These are phyloP conservation scores for Pyricularia pennisetigena DNA, from an alignment of 2,329 filamentous ascomycete genomes.

Conservation along the genomic window DNA sequence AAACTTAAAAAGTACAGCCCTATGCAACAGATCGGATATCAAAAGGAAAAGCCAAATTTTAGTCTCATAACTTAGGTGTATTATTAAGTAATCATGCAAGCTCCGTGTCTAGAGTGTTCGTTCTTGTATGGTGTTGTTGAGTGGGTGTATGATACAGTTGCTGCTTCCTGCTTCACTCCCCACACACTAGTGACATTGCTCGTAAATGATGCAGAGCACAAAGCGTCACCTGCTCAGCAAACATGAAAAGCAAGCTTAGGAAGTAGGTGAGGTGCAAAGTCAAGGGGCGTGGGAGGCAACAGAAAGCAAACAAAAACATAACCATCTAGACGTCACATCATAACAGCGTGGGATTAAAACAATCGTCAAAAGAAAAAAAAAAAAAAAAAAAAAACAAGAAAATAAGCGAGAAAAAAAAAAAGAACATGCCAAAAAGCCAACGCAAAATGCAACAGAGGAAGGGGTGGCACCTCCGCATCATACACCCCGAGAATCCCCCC, in stretches of 20 bases:
- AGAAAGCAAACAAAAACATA: constrained; percentile 2
- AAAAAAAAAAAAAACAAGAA: neutral
- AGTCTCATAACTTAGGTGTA: neutral
- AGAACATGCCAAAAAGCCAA: neutral
- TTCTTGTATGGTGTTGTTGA: constrained; percentile 1
- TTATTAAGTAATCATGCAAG: neutral
- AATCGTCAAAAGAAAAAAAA: neutral
- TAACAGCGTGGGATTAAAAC: constrained; percentile 5
- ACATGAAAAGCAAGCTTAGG: neutral
- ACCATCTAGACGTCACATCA: constrained; percentile 6
- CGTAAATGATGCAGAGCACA: neutral
- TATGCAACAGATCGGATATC: neutral
- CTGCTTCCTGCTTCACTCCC: neutral
- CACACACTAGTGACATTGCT: neutral
- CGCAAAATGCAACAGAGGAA: neutral
- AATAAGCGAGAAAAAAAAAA: neutral
- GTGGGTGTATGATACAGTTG: neutral
- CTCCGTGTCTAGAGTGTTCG: constrained; percentile 1
- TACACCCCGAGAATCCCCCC: neutral
- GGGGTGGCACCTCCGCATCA: neutral
- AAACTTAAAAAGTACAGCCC: neutral
- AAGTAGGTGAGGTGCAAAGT: neutral
- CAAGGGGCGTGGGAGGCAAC: neutral
- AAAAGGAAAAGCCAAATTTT: neutral
- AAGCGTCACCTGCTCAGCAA: neutral